Base-by-base conservation (phyloP, 2,329 filamentous ascomycete species). In the Podosphaera fusca region DNA sequence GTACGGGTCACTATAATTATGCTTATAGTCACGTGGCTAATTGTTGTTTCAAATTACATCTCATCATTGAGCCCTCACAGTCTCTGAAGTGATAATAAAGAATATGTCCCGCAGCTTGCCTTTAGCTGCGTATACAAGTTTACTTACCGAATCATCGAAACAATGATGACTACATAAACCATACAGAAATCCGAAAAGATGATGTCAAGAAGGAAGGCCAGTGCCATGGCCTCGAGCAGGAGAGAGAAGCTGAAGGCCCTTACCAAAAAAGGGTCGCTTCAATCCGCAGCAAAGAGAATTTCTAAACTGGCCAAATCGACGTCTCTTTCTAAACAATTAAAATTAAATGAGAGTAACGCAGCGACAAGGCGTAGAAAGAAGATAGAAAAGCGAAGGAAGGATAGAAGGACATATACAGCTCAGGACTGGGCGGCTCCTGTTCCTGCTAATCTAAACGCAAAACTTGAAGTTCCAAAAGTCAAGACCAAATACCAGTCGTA, bases 401-500 rank as follows among this genome's bases (percentile, higher is more conserved):
- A 66, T 54, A 67, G 61, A 57, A 63, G 57, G 40, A 54, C 50
- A 30, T 61, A 61, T 57, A 64, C 63, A 33, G 61, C 64, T 34
- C 58, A 63, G n/a, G 56, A 59, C 49, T 67, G 65, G 66, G 62
- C 62, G 40, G 59, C 56, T 36, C 64, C 63, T 50, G 61, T 63
- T 31, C 66, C 65, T 8, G 54, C 64, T 7, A 64, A 65, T 55
- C 61, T 68, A 8, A 61, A 65, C 40, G 67, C 63, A n/a, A 66
- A 62, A 56, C 58, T 67, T 52, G 63, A 65, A 52, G 55, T 62
- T 35, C 66, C 67, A 12, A 66, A 63, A 56, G 58, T 65, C 29
- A 66, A 78, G 64, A 77, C 64, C 29, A 68, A 79, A 64, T 77
- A 83, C 66, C 74, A 77, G 61, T 74, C 76, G 12, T 81, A 80